These are phyloP conservation scores for Spiraea crenata DNA, from an alignment of 331 rosid genomes.

Conservation along the genomic window DNA sequence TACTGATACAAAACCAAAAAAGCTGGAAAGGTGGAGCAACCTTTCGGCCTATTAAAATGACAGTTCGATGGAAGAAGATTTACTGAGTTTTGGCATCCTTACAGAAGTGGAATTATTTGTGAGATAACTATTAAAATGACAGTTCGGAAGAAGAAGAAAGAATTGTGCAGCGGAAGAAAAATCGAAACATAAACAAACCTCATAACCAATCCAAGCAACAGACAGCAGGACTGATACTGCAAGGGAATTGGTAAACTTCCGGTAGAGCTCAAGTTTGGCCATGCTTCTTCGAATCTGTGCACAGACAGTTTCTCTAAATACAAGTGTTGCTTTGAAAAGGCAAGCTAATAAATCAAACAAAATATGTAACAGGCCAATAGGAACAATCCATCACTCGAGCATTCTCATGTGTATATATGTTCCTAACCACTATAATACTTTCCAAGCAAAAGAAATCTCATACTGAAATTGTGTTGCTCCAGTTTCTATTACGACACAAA, in stretches of 20 bases:
- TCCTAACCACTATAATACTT: background rate
- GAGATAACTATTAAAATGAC: background rate
- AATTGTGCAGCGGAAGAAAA: background rate
- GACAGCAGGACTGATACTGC: constrained; percentile 78
- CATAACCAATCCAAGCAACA: constrained; percentile 78
- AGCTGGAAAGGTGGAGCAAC: background rate
- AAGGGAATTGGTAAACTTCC: constrained; percentile 79
- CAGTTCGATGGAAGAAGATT: too few relatives aligned
- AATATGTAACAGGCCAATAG: background rate
- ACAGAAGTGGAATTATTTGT: constrained; percentile 12
- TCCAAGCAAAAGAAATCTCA: background rate
- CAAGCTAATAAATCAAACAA: background rate
- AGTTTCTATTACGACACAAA: background rate
- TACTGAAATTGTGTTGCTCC: background rate
- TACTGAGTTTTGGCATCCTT: background rate
- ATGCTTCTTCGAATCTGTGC: constrained; percentile 62
- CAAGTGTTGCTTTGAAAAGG: background rate
- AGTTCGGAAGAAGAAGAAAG: constrained; percentile 12
- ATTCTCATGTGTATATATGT: background rate
- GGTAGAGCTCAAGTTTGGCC: constrained; percentile 78
- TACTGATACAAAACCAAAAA: too few relatives aligned
- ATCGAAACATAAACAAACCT: constrained; percentile 40
- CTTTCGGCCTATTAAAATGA: background rate
- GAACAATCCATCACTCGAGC: background rate
- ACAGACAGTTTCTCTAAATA: constrained; percentile 1